Base-by-base conservation (phyloP, 495 filamentous ascomycete genomes). In the Bacidia gigantensis region DNA sequence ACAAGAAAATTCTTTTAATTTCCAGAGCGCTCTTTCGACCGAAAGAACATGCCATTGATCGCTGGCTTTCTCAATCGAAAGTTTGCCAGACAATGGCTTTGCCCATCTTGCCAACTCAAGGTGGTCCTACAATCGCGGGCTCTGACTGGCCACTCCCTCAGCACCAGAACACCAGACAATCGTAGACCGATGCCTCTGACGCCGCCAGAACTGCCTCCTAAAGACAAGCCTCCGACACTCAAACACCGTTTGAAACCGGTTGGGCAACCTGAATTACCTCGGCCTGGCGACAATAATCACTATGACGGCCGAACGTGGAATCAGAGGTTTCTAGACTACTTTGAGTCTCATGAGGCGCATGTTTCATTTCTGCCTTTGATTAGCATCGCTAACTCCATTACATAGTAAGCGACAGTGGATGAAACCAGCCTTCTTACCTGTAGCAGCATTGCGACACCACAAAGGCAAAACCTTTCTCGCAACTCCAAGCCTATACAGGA, bases 351-450 rank as follows among this genome's bases (percentile, higher is more conserved):
- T 35, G 29, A 5, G 14, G 29, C 14, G 29, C 14, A 35, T 35
- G 14, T 7, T 35, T 35, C 29, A 35, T 35, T 14, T 35, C 29
- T 35, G 29, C 29, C 29, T 35, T 35, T 35, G 29, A 14, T 35
- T 14, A 35, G 29, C 29, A 35, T 89, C 47, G n/a, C 18, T 41
- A n/a, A 24, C 22, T 26, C 11, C 2, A 20, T 12, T 11, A 20
- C 10, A 39, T 50, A 78, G 74, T 52, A 75, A 69, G 14, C 62
- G 62, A 58, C 73, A 72, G 67, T 76, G 90, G 56, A 66, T 78
- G 11, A 86, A 83, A 53, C 86, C 87, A 22, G 97, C 97, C 65
- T 97, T 94, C 74, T 81, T 86, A 59, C 89, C 97, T 76, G 93
- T 86, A 83, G 74, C 74, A 49, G 87, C 87, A 65, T 74, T 96